A percentile compares a stretch with the other conserved stretches of the same genome.
phyloP scores from a whole-genome alignment of 2,329 filamentous ascomycete genomes.

The Elsinoe ampelina region DNA sequence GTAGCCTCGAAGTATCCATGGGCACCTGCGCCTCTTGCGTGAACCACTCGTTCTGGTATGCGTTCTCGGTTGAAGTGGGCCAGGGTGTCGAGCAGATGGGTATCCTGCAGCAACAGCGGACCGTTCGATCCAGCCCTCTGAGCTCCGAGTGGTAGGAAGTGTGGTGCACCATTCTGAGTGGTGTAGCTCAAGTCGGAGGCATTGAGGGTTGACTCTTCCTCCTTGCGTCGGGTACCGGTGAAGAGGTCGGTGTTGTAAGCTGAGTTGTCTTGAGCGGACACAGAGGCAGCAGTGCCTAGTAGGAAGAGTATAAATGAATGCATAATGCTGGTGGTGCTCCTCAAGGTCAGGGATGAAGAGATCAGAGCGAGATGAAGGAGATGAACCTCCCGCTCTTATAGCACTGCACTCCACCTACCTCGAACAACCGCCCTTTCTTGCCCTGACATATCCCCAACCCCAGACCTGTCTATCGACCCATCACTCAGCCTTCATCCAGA shows the following conservation, averaged over 20 bases:
- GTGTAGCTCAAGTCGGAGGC: constrained; percentile 25
- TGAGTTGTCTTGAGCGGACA: not conserved
- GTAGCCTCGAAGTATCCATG: constrained; percentile 46
- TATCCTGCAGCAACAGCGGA: constrained; percentile 54
- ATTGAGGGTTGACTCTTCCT: constrained; percentile 21
- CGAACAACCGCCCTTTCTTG: not conserved
- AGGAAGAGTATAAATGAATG: not conserved
- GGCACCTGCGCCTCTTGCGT: constrained; percentile 20
- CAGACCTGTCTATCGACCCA: not conserved
- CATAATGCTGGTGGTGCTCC: not conserved
- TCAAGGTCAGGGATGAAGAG: not conserved
- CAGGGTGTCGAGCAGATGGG: constrained; percentile 53
- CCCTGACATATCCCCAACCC: not conserved
- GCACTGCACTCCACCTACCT: not conserved
- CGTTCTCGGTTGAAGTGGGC: constrained; percentile 54
- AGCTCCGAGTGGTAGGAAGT: constrained; percentile 24
- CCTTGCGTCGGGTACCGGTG: constrained; percentile 21
- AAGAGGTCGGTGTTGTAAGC: constrained; percentile 22
- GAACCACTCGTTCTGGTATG: constrained; percentile 45
- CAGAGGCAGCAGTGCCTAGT: not conserved
- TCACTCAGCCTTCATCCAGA: not conserved
- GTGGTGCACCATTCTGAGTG: constrained; percentile 22
- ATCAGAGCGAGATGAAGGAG: not conserved
- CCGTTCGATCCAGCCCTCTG: constrained; percentile 46
- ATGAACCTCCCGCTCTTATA: not conserved